A percentile compares a stretch with the other conserved stretches of the same genome.
Conservation (phyloP, 2,329 filamentous ascomycete genomes). For the Sporothrix inflata region DNA sequence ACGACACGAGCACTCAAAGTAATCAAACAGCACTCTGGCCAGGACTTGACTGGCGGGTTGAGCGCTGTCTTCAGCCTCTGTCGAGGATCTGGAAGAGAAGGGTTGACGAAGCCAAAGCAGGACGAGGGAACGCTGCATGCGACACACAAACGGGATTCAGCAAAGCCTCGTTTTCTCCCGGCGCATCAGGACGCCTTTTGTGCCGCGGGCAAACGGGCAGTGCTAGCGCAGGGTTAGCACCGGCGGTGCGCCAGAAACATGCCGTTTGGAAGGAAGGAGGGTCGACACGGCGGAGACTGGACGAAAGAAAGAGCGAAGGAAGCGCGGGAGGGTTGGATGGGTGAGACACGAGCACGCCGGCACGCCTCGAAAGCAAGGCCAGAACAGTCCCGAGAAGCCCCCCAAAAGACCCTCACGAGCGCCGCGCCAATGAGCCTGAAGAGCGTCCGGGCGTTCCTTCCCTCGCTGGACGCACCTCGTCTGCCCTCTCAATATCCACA, state of each 20-base stretch:
- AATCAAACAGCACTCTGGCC: neutral
- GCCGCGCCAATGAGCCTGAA: neutral
- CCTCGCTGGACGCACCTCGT: no score
- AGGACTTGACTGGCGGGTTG: conserved; percentile 4
- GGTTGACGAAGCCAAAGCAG: neutral
- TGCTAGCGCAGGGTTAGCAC: neutral
- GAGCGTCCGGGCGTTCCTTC: neutral
- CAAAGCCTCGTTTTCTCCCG: neutral
- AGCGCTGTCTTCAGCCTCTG: neutral
- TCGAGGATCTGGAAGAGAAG: neutral
- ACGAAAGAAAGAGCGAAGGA: conserved; percentile 1
- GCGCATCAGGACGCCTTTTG: neutral
- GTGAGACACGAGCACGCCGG: neutral
- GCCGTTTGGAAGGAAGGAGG: neutral
- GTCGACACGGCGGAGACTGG: conserved; percentile 15
- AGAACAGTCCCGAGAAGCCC: neutral
- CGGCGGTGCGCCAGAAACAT: conserved; percentile 8
- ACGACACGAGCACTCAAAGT: neutral
- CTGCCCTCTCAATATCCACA: neutral
- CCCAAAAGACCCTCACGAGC: neutral
- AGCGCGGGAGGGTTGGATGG: conserved; percentile 2
- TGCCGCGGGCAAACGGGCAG: conserved; percentile 2
- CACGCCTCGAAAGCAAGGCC: neutral
- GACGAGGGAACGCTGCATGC: neutral
- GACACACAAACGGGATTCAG: neutral